phyloP scores from a whole-genome alignment of 2,329 filamentous ascomycete genomes.

The Ceratocystis destructans region DNA sequence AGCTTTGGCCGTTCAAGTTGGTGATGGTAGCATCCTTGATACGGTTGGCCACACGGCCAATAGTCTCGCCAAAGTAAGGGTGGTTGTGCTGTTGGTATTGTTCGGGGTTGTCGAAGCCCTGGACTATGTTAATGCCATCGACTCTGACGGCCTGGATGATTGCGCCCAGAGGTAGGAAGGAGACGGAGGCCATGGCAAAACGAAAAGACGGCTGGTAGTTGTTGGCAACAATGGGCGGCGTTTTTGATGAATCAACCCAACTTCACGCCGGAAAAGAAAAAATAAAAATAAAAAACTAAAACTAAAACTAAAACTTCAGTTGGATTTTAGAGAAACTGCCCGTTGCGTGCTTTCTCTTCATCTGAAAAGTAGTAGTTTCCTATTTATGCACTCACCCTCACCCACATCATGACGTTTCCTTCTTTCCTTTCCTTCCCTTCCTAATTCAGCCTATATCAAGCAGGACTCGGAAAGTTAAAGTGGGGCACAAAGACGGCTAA shows the following conservation, averaged over 20 bases:
- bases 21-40: slow-evolving; percentile 58
- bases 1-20: slow-evolving; percentile 55
- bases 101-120: slow-evolving; percentile 63
- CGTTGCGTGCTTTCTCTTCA: no score
- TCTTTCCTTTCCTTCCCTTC: background rate
- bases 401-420: background rate
- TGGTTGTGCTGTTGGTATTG: slow-evolving; percentile 63
- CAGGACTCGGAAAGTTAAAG: background rate
- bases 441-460: background rate
- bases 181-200: slow-evolving; percentile 32
- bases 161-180: slow-evolving; percentile 61
- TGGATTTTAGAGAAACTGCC: no score
- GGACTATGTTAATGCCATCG: slow-evolving; percentile 71
- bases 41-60: slow-evolving; percentile 74
- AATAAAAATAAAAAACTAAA: no score
- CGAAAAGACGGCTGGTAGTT: background rate
- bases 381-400: background rate
- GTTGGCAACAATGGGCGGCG: no score
- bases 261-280: no score
- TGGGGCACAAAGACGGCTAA: background rate
- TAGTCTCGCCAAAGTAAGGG: slow-evolving; percentile 83
- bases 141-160: slow-evolving; percentile 72
- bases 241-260: no score
- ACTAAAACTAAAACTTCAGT: no score
- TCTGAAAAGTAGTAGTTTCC: background rate